Percentiles rank a stretch among this genome's conserved stretches.
phyloP scores from a whole-genome alignment of 2,329 filamentous ascomycete species.

The Podosphaera leucotricha region DNA sequence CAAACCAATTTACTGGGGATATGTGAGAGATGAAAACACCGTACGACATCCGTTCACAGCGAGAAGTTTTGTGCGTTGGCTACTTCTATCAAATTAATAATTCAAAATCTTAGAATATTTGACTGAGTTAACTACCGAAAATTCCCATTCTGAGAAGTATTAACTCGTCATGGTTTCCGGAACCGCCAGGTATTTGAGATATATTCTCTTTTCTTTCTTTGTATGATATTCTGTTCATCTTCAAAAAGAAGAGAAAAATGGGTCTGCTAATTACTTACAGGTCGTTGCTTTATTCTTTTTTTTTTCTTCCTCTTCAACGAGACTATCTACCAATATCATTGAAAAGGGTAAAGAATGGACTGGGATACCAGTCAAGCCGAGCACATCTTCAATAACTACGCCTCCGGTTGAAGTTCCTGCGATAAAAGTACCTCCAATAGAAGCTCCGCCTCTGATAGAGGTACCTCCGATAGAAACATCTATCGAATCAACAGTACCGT shows the following conservation, averaged over 20 bases:
- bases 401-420: slow-evolving; percentile 2
- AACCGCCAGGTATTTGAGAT: slow-evolving; percentile 44
- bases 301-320: slow-evolving; percentile 39
- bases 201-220: slow-evolving; percentile 61
- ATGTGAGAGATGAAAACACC: too few species aligned
- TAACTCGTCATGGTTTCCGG: slow-evolving; percentile 13
- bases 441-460: too few species aligned
- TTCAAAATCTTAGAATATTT: too few species aligned
- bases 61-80: too few species aligned
- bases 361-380: slow-evolving; percentile 10
- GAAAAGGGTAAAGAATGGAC: slow-evolving; percentile 8
- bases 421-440: too few species aligned
- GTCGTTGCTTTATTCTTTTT: slow-evolving; percentile 58
- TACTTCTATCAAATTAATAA: too few species aligned
- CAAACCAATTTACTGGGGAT: too few species aligned
- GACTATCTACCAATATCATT: slow-evolving; percentile 11
- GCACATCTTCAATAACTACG: neutral
- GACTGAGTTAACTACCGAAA: too few species aligned
- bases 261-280: slow-evolving; percentile 16
- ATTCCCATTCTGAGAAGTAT: neutral
- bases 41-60: too few species aligned
- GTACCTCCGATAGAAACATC: too few species aligned
- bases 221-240: slow-evolving; percentile 27
- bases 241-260: neutral
- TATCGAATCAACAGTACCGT: slow-evolving; percentile 1